Evolutionary conservation across 164 flowering plant species (phyloP), one percentile per base, ranked within the genome.

Genomic region (Vitis rotundifolia): DNA sequence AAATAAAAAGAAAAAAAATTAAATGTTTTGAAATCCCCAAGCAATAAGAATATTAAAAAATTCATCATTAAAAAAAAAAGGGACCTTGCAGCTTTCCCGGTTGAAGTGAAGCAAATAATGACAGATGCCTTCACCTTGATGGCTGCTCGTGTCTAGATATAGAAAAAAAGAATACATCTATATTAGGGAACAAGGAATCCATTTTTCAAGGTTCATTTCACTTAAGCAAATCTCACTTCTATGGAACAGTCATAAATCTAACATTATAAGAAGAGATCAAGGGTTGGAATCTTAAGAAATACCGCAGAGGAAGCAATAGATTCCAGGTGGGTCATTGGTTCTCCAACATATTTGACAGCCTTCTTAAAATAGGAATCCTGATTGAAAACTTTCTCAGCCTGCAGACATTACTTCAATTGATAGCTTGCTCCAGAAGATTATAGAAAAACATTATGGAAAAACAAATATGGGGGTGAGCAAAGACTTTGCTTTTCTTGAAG

Each of bases 251-350:
- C 19, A 56, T 22, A 56, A 56, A 16, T 56, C 16, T 19, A 56
- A 56, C 9, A 9, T 5, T 19, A 16, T 56, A 16, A 56, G 11
- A 29, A 29, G 1, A 31, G 44, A 31, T 5, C 5, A 28, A 56
- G 71, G 48, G 26, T 11, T 56, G 2, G 53, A 48, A 63, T 5
- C 11, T 55, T 49, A 58, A 55, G 64, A 55, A 14, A 19, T 91
- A 94, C 97, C 82, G 99, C 97, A 58, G 99, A 87, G 54, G 97
- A 92, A 83, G 95, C 91, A 77, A 94, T 92, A 22, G 97, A 92
- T 81, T 94, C 99, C 80, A 92, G 81, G 79, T 94, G 99, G 47
- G 82, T 77, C 97, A 94, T 94, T 65, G 95, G 91, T 68, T 94
- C 99, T 63, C 95, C 92, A 58, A 89, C 91, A 81, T 74, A 79